Evolutionary conservation across 768 basidiomycete species (phyloP).

Genomic region (Suillus sp.): DNA sequence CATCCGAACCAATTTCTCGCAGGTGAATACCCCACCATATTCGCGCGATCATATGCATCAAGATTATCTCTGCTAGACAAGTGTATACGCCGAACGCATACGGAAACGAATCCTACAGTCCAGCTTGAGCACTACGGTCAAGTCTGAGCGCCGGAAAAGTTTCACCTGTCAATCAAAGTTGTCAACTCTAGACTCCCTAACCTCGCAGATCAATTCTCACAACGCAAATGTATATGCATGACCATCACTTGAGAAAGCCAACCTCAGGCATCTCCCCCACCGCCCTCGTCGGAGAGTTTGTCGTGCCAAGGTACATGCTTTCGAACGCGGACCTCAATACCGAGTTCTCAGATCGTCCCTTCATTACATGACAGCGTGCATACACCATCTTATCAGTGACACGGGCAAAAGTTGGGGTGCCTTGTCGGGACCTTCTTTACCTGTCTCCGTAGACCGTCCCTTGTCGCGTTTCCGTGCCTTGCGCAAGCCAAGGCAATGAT

Average conservation of each 20-base stretch:
- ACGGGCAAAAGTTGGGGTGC: not conserved
- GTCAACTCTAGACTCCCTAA: not conserved
- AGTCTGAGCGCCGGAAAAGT: too few relatives aligned
- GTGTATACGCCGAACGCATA: not conserved
- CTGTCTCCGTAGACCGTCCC: not conserved
- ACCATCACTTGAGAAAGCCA: not conserved
- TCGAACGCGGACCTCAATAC: not conserved
- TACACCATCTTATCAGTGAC: not conserved
- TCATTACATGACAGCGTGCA: not conserved
- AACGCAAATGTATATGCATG: not conserved
- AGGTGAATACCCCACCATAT: not conserved
- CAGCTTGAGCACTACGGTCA: too few relatives aligned
- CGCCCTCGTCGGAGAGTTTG: not conserved
- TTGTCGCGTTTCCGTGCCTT: not conserved
- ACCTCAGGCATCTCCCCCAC: not conserved
- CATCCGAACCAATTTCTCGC: conserved; percentile 25
- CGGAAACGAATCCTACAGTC: too few relatives aligned
- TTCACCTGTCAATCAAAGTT: not conserved
- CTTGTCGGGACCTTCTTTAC: not conserved
- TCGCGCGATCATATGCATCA: not conserved
- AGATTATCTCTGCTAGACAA: not conserved
- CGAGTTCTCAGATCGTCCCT: not conserved
- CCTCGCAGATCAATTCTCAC: conserved; percentile 10
- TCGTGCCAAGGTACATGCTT: not conserved
- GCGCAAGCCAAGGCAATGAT: not conserved